Evolutionary conservation across 495 filamentous ascomycete genomes (phyloP).

Genomic region (Aspergillus carlsbadensis): DNA sequence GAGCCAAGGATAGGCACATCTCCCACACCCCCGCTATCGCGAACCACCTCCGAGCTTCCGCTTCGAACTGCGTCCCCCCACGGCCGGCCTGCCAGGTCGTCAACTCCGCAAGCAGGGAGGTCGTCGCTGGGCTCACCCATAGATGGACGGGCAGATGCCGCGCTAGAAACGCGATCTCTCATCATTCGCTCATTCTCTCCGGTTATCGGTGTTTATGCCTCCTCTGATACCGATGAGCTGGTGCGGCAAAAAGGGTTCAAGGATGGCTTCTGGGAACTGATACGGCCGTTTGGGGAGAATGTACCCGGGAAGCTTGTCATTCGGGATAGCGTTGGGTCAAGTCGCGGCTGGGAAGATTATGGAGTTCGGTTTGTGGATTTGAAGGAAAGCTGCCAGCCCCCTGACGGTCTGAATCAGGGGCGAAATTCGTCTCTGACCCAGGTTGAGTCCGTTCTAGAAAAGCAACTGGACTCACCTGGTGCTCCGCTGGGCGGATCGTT

Average conservation of each 20-base stretch:
- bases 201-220: slow-evolving; percentile 79
- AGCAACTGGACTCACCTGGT: slow-evolving; percentile 37
- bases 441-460: slow-evolving; percentile 61
- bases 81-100: slow-evolving; percentile 60
- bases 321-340: slow-evolving; percentile 81
- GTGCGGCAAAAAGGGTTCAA: slow-evolving; percentile 81
- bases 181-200: slow-evolving; percentile 85
- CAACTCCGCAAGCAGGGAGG: slow-evolving; percentile 55
- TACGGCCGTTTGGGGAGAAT: slow-evolving; percentile 89
- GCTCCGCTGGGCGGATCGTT: slow-evolving; percentile 32
- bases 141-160: slow-evolving; percentile 47
- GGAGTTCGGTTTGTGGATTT: slow-evolving; percentile 76
- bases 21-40: slow-evolving; percentile 36
- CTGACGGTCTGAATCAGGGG: slow-evolving; percentile 22
- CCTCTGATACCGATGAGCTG: slow-evolving; percentile 77
- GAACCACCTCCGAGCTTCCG: slow-evolving; percentile 37
- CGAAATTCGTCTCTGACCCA: slow-evolving; percentile 41
- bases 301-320: slow-evolving; percentile 86
- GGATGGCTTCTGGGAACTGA: slow-evolving; percentile 75
- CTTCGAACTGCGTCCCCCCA: slow-evolving; percentile 48
- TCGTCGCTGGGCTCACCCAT: slow-evolving; percentile 56
- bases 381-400: slow-evolving; percentile 23
- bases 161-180: slow-evolving; percentile 67
- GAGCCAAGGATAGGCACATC: slow-evolving; percentile 54
- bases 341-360: slow-evolving; percentile 84